A percentile compares a stretch with the other conserved stretches of the same genome.
These are phyloP conservation scores for Dorcoceras hygrometricum DNA, from an alignment of 257 asterid genomes.

Conservation along the genomic window DNA sequence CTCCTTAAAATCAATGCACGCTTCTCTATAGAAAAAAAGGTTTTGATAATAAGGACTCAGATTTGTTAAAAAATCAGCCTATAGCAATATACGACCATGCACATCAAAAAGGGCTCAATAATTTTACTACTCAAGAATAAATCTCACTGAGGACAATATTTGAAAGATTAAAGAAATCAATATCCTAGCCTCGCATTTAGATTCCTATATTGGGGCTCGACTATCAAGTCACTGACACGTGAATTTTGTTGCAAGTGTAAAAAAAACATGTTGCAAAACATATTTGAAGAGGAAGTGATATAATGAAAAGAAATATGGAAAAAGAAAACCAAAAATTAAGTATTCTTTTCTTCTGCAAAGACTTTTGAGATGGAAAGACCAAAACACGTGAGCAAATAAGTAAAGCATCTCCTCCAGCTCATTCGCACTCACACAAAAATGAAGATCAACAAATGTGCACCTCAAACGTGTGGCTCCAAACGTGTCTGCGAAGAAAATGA, in stretches of 20 bases:
- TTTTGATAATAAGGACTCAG: background rate
- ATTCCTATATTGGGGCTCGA: background rate
- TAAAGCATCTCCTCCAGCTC: background rate
- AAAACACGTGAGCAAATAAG: background rate
- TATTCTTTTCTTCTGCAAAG: background rate
- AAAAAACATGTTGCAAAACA: background rate
- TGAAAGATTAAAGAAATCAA: background rate
- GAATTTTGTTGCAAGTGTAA: background rate
- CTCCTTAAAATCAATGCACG: slow-evolving; percentile 73
- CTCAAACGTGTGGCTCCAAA: slow-evolving; percentile 83
- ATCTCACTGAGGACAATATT: background rate
- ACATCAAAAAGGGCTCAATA: background rate
- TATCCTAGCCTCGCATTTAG: background rate
- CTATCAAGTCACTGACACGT: background rate
- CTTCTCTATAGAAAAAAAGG: slow-evolving; percentile 44
- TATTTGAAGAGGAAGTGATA: background rate
- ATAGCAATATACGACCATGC: slow-evolving; percentile 10
- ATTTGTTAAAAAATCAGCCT: background rate
- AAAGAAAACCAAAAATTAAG: background rate
- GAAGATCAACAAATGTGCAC: slow-evolving; percentile 29
- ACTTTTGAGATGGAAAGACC: background rate
- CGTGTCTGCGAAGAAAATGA: slow-evolving; percentile 68
- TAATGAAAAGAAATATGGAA: too few relatives aligned
- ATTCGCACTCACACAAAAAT: background rate
- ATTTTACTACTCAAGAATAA: background rate